Conservation (phyloP, 192 early-diverging fungal genomes). For the Coemansia sp. region DNA sequence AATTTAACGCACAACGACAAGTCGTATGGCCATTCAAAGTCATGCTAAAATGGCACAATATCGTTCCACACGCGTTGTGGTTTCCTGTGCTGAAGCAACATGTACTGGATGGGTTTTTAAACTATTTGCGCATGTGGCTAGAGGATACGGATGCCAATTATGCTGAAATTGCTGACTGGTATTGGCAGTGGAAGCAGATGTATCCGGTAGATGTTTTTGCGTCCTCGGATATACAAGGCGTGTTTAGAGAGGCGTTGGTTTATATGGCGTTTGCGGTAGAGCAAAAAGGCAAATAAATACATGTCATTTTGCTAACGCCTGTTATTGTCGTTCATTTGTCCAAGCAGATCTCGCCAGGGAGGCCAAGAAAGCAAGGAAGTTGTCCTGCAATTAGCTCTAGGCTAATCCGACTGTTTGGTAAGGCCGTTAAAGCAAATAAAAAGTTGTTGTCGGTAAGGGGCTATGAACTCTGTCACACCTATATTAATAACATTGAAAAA, state of each 20-base stretch:
- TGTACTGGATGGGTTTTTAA: constrained; percentile 23
- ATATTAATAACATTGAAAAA: constrained; percentile 2
- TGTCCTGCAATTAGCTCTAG: too few relatives aligned
- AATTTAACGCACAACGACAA: constrained; percentile 31
- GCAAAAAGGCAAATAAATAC: neutral
- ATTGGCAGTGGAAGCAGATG: constrained; percentile 50
- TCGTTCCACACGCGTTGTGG: constrained; percentile 34
- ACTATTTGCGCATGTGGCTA: constrained; percentile 40
- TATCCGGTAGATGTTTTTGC: constrained; percentile 29
- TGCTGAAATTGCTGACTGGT: constrained; percentile 52
- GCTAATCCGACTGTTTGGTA: too few relatives aligned
- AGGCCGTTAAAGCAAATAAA: too few relatives aligned
- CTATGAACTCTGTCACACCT: too few relatives aligned
- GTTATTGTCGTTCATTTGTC: too few relatives aligned
- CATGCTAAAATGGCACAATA: constrained; percentile 30
- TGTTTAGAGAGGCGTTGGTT: constrained; percentile 35
- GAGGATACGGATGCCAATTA: constrained; percentile 38
- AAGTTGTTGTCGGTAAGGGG: too few relatives aligned
- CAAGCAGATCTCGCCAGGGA: too few relatives aligned
- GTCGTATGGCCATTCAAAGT: constrained; percentile 40
- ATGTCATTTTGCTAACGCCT: too few relatives aligned
- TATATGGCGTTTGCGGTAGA: constrained; percentile 35
- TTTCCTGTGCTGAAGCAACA: constrained; percentile 15
- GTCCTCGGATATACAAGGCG: constrained; percentile 15
- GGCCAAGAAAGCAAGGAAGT: too few relatives aligned